Evolutionary conservation across 164 flowering plant species (phyloP).

Genomic region (Chimonanthus praecox): DNA sequence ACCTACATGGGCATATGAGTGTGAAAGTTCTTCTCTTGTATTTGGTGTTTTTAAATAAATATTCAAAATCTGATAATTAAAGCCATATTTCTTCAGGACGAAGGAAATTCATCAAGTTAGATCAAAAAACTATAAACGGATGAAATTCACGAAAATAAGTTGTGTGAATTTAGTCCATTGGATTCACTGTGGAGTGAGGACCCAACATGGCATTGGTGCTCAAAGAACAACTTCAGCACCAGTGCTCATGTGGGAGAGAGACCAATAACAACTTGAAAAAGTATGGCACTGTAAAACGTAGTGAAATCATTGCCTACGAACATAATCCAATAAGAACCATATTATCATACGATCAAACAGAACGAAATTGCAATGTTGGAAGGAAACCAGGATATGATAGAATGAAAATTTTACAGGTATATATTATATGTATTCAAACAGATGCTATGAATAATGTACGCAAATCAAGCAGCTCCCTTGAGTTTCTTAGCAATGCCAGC

Average conservation of each 20-base stretch:
- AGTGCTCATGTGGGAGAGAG: background rate
- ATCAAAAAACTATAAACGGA: too few species aligned
- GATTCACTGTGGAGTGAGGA: too few species aligned
- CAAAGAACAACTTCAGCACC: too few species aligned
- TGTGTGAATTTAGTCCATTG: too few species aligned
- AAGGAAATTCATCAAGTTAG: too few species aligned
- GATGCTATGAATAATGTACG: background rate
- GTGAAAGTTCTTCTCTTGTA: too few species aligned
- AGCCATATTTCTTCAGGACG: too few species aligned
- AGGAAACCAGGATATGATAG: background rate
- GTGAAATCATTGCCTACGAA: constrained; percentile 4
- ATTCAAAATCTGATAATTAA: too few species aligned
- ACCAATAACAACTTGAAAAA: background rate
- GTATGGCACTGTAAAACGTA: constrained; percentile 8
- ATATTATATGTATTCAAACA: constrained; percentile 8
- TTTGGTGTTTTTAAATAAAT: too few species aligned
- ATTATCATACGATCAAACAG: constrained; percentile 7
- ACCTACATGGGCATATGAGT: too few species aligned
- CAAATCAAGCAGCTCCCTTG: constrained; percentile 48
- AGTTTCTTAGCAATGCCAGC: constrained; percentile 75
- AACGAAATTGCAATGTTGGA: constrained; percentile 9
- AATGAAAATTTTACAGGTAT: constrained; percentile 15
- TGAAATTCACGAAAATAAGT: too few species aligned
- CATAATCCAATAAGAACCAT: constrained; percentile 3
- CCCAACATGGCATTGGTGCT: too few species aligned